Percentiles rank a stretch among this genome's conserved stretches.
Conservation (phyloP, 129 eudicot genomes). For the Gnaphalium uliginosum region DNA sequence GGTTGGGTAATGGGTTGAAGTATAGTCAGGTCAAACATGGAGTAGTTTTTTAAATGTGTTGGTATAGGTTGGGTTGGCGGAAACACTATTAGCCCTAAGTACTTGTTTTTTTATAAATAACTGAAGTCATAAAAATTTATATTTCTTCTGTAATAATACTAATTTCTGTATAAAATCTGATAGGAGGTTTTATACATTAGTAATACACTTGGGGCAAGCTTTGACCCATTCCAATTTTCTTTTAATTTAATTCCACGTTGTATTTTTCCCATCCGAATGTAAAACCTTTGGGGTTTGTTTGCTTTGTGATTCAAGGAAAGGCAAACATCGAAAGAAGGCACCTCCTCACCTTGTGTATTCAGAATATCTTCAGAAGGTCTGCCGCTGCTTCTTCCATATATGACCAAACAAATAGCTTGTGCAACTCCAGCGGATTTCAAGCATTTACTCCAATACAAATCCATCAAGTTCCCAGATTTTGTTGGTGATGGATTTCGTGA, state of each 20-base stretch:
- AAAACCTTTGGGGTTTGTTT: neutral
- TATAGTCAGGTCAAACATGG: neutral
- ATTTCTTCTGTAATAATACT: neutral
- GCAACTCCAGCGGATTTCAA: conserved; percentile 75
- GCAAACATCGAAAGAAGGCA: conserved; percentile 88
- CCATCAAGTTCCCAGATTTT: conserved; percentile 74
- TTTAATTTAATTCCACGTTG: no score
- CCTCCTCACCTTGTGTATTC: conserved; percentile 34
- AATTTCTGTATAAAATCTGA: neutral
- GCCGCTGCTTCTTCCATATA: conserved; percentile 86
- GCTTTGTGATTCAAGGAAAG: conserved; percentile 66
- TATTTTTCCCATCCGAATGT: no score
- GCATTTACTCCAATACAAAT: conserved; percentile 80
- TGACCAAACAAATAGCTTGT: conserved; percentile 73
- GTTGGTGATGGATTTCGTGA: conserved; percentile 70
- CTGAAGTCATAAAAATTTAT: neutral
- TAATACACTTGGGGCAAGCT: neutral
- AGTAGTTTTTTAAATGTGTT: neutral
- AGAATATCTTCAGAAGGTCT: conserved; percentile 96
- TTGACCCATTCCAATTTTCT: neutral
- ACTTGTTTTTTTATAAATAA: neutral
- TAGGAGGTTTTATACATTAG: neutral
- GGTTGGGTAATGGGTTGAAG: neutral
- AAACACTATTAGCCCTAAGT: neutral
- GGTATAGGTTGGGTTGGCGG: neutral